These are phyloP conservation scores for Hura crepitans DNA, from an alignment of 441 rosid species.

Conservation along the genomic window DNA sequence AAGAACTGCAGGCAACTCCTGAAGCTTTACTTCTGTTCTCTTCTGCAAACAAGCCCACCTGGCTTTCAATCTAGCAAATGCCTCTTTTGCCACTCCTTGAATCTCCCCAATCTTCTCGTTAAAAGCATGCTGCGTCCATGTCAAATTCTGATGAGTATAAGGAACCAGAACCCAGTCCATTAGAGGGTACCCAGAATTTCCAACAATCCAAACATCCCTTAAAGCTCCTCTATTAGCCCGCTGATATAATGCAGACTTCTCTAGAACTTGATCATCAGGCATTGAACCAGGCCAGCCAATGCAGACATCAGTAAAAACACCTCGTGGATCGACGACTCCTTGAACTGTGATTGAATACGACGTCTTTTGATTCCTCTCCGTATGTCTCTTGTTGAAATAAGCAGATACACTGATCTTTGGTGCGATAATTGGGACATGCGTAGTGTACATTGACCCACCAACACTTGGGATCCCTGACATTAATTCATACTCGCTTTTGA, in stretches of 20 bases:
- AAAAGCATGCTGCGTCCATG: slow-evolving; percentile 80
- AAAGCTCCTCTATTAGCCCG: slow-evolving; percentile 55
- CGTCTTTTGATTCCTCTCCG: slow-evolving; percentile 78
- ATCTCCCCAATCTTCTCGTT: slow-evolving; percentile 54
- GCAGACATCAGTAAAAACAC: slow-evolving; percentile 70
- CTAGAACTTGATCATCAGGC: slow-evolving; percentile 64
- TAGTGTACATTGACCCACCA: slow-evolving; percentile 80
- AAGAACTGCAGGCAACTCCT: slow-evolving; percentile 69
- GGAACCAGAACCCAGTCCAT: slow-evolving; percentile 81
- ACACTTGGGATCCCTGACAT: slow-evolving; percentile 56
- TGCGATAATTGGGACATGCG: slow-evolving; percentile 72
- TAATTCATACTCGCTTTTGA: slow-evolving; percentile 45
- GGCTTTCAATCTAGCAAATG: slow-evolving; percentile 58
- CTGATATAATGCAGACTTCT: slow-evolving; percentile 60
- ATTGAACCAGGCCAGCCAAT: slow-evolving; percentile 91
- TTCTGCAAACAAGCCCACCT: slow-evolving; percentile 79
- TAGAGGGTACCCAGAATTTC: slow-evolving; percentile 59
- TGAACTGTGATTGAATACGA: slow-evolving; percentile 81
- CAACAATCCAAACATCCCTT: slow-evolving; percentile 67
- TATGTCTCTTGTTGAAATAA: slow-evolving; percentile 72
- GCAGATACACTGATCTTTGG: slow-evolving; percentile 63
- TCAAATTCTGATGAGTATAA: slow-evolving; percentile 58
- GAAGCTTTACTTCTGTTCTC: slow-evolving; percentile 73
- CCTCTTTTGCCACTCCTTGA: slow-evolving; percentile 41
- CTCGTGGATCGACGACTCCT: slow-evolving; percentile 68